These are phyloP conservation scores for Citrus unshiu DNA, from an alignment of 345 rosid species.

Conservation along the genomic window DNA sequence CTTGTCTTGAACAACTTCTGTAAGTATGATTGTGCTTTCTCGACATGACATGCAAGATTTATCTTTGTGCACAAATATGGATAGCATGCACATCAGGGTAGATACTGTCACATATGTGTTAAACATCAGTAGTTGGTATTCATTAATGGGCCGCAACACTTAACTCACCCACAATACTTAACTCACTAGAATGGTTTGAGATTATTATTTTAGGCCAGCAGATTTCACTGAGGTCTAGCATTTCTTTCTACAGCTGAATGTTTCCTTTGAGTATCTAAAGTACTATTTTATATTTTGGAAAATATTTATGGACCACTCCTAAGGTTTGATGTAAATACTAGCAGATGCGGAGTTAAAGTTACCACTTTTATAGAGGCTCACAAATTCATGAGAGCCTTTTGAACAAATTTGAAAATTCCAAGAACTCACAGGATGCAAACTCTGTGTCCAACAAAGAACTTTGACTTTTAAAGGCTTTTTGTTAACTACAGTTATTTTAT, in stretches of 20 bases:
- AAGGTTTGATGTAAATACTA: background rate
- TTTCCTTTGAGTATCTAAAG: too few relatives aligned
- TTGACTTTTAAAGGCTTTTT: background rate
- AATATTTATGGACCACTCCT: background rate
- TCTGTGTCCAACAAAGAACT: too few relatives aligned
- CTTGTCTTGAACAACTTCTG: slow-evolving; percentile 90
- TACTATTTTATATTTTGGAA: background rate
- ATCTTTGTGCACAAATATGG: background rate
- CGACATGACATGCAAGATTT: background rate
- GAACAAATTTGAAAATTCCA: background rate
- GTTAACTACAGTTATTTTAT: background rate
- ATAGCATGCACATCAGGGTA: background rate
- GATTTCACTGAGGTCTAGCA: background rate
- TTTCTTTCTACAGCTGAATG: background rate
- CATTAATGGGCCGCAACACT: background rate
- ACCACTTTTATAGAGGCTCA: background rate
- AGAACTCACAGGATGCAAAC: too few relatives aligned
- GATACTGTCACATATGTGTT: background rate
- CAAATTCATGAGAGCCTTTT: background rate
- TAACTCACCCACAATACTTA: background rate
- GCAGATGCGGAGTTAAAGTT: background rate
- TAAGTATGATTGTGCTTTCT: slow-evolving; percentile 37
- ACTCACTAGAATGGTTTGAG: background rate
- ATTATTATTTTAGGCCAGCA: background rate
- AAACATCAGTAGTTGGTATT: background rate